These are phyloP conservation scores for Sisymbrium irio DNA, from an alignment of 345 rosid genomes.

Conservation along the genomic window DNA sequence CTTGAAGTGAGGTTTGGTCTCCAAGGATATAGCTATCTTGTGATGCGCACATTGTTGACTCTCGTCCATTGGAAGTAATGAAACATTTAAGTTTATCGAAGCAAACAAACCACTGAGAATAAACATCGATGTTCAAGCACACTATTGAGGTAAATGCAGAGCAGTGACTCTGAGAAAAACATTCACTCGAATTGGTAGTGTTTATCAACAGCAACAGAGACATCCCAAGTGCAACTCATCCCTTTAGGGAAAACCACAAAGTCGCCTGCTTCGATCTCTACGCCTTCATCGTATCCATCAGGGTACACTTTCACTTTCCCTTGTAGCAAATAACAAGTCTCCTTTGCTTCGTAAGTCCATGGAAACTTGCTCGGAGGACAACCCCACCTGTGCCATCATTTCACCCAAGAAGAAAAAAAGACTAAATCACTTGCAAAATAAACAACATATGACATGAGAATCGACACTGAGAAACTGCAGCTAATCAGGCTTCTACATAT, in stretches of 20 bases:
- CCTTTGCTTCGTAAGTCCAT: slow-evolving; percentile 72
- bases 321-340: slow-evolving; percentile 71
- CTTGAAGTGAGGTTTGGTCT: no score
- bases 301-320: slow-evolving; percentile 82
- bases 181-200: slow-evolving; percentile 70
- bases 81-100: no score
- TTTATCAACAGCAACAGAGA: slow-evolving; percentile 77
- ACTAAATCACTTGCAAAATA: not conserved
- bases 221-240: slow-evolving; percentile 97
- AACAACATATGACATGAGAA: not conserved
- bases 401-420: not conserved
- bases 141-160: no score
- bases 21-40: no score
- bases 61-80: no score
- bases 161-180: no score
- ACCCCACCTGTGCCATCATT: slow-evolving; percentile 64
- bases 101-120: no score
- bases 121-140: no score
- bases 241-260: slow-evolving; percentile 86
- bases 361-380: slow-evolving; percentile 94
- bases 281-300: slow-evolving; percentile 61
- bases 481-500: not conserved
- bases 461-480: not conserved
- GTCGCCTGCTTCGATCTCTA: slow-evolving; percentile 77
- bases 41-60: no score